Base-by-base conservation (phyloP, 148 eudicot genomes). In the Diospyros kaki region DNA sequence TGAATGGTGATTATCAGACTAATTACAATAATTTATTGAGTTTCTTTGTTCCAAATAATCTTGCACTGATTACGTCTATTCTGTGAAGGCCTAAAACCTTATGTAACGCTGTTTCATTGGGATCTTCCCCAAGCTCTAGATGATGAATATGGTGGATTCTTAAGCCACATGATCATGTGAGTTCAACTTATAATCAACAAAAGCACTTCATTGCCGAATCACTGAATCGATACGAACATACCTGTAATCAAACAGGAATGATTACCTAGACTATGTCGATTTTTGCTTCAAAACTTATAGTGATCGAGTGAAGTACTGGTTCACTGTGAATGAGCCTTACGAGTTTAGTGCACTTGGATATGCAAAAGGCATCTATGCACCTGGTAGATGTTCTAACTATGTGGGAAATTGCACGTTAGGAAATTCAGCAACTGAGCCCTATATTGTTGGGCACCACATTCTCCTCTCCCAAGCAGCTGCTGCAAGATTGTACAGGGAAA, bases 351-450 rank as follows among this genome's bases (percentile, higher is more conserved):
- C 39, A 7, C 9, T 1, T 4, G 78, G 78, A 5, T 76, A 76
- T 42, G 78, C 11, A 11, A 1, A 0, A 12, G 78, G 78, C 13
- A 0, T 0, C n/a, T 54, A 9, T 39, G 73, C 78, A 9, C 78
- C 78, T 2, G 73, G 78, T 56, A 66, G 78, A 41, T 83, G 86
- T 44, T 79, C 86, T 5, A 42, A 43, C 5, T 74, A 46, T 45
- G 7, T 39, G 0, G 62, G 44, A 10, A 88, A 88, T 60, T 88
- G 91, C 53, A 59, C 81, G 0, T 79, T 43, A 2, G 89, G 91
- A 13, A 64, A 88, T 66, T 84, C 89, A 1, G 86, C 76, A 1
- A 84, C 85, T n/a, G 91, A 88, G 48, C 88, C 89, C 28, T 88
- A 88, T 70, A 13, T 84, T n/a, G 86, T 76, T 5, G 67, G 63